Evolutionary conservation across 1,284 basidiomycete genomes (phyloP).

Genomic region (Pseudozyma flocculosa): DNA sequence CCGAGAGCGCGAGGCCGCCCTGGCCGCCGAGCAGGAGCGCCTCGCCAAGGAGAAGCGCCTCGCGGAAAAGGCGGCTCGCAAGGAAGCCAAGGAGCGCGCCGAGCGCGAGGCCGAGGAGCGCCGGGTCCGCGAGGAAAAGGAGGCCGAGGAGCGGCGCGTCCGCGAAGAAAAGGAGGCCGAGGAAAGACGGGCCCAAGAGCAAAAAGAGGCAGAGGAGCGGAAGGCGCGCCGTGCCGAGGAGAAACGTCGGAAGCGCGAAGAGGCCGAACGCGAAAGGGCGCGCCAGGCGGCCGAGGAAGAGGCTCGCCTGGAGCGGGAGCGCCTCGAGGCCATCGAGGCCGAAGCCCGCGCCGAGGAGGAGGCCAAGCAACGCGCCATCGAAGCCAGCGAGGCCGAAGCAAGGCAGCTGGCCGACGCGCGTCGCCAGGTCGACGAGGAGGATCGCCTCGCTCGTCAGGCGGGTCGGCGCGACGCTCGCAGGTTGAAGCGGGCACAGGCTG

Average conservation of each 20-base stretch:
- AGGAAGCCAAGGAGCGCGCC: constrained; percentile 4
- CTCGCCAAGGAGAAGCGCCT: constrained; percentile 4
- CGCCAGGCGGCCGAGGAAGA: not conserved
- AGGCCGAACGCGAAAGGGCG: constrained; percentile 12
- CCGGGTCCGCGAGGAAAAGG: constrained; percentile 1
- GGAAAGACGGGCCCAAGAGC: constrained; percentile 7
- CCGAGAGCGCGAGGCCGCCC: constrained; percentile 12
- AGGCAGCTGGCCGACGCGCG: constrained; percentile 26
- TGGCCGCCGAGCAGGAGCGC: constrained; percentile 7
- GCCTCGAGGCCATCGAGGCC: constrained; percentile 27
- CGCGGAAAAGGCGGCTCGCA: not conserved
- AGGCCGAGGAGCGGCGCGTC: constrained; percentile 5
- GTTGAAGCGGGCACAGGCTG: constrained; percentile 15
- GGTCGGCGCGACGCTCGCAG: constrained; percentile 22
- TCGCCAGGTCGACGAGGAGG: constrained; percentile 35
- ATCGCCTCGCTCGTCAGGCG: constrained; percentile 22
- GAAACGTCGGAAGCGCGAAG: constrained; percentile 8
- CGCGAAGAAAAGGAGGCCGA: constrained; percentile 9
- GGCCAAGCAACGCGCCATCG: constrained; percentile 16
- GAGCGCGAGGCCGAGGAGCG: constrained; percentile 16
- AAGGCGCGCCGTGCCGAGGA: not conserved
- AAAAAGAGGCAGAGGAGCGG: constrained; percentile 8
- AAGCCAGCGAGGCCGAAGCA: constrained; percentile 26
- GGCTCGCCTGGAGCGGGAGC: not conserved
- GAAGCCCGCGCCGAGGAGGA: constrained; percentile 21